These are phyloP conservation scores for Solanum tacnaense DNA, from an alignment of 257 asterid species.

Conservation along the genomic window DNA sequence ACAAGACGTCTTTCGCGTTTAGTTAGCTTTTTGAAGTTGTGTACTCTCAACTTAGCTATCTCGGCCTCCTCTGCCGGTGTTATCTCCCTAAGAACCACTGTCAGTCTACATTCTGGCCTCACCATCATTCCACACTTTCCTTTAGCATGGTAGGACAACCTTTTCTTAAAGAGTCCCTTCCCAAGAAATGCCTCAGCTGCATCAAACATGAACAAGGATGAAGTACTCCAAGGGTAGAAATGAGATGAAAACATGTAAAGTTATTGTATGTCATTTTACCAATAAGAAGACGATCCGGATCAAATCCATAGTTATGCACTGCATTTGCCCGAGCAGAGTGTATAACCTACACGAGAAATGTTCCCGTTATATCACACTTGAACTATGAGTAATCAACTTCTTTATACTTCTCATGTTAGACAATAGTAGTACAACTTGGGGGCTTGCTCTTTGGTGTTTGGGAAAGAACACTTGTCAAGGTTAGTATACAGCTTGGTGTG, in stretches of 20 bases:
- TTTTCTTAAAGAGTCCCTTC: conserved; percentile 65
- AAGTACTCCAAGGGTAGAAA: not conserved
- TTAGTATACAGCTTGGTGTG: not conserved
- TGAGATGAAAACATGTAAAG: not conserved
- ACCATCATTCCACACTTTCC: conserved; percentile 55
- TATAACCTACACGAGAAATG: conserved; percentile 46
- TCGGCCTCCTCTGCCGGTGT: conserved; percentile 85
- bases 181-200: conserved; percentile 94
- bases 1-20: conserved; percentile 69
- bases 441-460: not conserved
- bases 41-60: conserved; percentile 79
- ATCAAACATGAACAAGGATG: not conserved
- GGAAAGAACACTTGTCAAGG: not conserved
- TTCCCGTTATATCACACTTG: not conserved
- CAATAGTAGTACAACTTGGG: not conserved
- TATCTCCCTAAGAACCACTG: conserved; percentile 75
- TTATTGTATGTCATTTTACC: conserved; percentile 29
- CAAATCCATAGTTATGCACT: conserved; percentile 65
- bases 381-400: not conserved
- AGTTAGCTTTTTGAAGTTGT: conserved; percentile 61
- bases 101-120: conserved; percentile 77
- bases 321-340: conserved; percentile 96
- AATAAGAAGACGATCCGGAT: conserved; percentile 75
- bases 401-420: not conserved
- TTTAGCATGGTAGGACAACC: conserved; percentile 64